Base-by-base conservation (phyloP, 208 protist genomes). In the Leishmania aethiopica region DNA sequence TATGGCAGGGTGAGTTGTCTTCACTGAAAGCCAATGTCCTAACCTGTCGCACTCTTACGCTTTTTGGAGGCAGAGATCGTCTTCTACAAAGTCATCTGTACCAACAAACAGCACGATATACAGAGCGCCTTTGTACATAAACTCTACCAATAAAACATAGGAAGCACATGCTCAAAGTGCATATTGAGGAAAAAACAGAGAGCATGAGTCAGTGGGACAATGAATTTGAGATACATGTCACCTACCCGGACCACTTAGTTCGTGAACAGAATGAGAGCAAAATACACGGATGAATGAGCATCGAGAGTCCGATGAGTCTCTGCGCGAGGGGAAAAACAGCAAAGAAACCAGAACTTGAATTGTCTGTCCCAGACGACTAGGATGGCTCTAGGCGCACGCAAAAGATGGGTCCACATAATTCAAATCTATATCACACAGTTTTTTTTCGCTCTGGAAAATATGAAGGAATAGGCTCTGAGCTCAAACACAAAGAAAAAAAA, bases 401-500 rank as follows among this genome's bases (percentile, higher is more conserved):
- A 60, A 13, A 60, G 51, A 76, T 40, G 49, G 15, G 17, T 37
- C 6, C 28, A 42, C 32, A 62, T 47, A 60, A 60, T 60, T 37
- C 49, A 40, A 40, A 57, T 22, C 22, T 35, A 2, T n/a, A 28
- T 60, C n/a, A 42, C n/a, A 42, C 13, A 28, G 8, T 19, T 28
- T 76, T 59, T 76, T 40, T 28, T 22, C 32, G 1, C 28, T 37
- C 28, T 37, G 32, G 32, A 76, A n/a, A 76, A 51, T 49, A 49
- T 10, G 3, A 59, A 42, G 28, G 70, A 76, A 60, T 25, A 42
- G 4, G 13, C 10, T 42, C 25, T 35, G 28, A 40, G 22, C 28
- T 19, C 28, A 69, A 19, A 60, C 42, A 45, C 42, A 10, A 60
- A 10, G 80, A 72, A 59, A 70, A 75, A 83, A 86, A 78, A 74